phyloP scores from a whole-genome alignment of 176 grass and related monocot genomes.

The Thinopyrum elongatum region DNA sequence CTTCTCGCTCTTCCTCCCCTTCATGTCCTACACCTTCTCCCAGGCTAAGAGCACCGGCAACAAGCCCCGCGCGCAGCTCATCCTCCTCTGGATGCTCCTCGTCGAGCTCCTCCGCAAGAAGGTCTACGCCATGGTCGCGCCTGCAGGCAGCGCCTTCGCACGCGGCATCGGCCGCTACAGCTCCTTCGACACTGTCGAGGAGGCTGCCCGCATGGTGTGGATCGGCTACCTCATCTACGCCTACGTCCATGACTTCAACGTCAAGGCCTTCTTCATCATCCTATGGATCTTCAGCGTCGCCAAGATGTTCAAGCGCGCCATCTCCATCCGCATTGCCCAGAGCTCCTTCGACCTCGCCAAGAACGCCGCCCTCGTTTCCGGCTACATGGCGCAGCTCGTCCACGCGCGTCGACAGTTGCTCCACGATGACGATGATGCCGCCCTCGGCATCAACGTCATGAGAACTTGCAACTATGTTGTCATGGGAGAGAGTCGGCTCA shows the following conservation, averaged over 20 bases:
- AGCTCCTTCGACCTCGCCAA: background rate
- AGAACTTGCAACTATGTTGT: constrained; percentile 20
- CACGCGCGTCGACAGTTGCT: too few relatives aligned
- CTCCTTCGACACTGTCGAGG: constrained; percentile 14
- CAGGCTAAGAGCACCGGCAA: too few relatives aligned
- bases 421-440: background rate
- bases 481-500: background rate
- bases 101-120: constrained; percentile 38
- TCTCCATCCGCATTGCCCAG: background rate
- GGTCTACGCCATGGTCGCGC: constrained; percentile 9
- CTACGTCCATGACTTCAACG: background rate
- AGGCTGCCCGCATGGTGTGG: constrained; percentile 23
- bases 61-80: background rate
- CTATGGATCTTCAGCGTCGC: constrained; percentile 25
- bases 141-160: background rate
- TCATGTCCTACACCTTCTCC: too few relatives aligned
- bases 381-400: constrained; percentile 1
- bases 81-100: background rate
- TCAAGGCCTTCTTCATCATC: constrained; percentile 23
- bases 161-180: background rate
- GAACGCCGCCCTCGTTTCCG: background rate
- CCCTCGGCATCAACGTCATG: background rate
- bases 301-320: background rate
- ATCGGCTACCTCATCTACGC: constrained; percentile 32
- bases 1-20: too few relatives aligned